Evolutionary conservation across 164 flowering plant genomes (phyloP).

Genomic region (Vitis riparia): DNA sequence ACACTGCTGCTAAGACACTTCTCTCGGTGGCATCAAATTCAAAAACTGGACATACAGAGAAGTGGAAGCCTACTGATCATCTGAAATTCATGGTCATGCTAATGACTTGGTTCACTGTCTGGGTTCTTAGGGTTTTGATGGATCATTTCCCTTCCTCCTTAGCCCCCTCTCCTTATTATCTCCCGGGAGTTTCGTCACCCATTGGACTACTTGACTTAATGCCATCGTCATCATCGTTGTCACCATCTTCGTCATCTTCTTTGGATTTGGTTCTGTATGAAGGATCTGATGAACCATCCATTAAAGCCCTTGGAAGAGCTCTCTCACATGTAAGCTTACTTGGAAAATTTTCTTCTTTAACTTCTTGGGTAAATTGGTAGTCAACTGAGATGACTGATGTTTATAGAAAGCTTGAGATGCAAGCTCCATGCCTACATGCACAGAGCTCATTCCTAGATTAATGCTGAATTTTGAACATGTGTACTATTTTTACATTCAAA

Average conservation of each 20-base stretch:
- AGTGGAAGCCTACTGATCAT: slow-evolving; percentile 45
- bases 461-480: too few species aligned
- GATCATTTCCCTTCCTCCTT: slow-evolving; percentile 39
- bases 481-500: too few species aligned
- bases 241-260: slow-evolving; percentile 14
- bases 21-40: slow-evolving; percentile 30
- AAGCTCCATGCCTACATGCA: too few species aligned
- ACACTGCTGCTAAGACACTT: slow-evolving; percentile 44
- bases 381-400: too few species aligned
- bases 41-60: slow-evolving; percentile 11
- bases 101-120: slow-evolving; percentile 45
- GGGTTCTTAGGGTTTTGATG: slow-evolving; percentile 53
- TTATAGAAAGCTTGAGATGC: too few species aligned
- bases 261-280: slow-evolving; percentile 32
- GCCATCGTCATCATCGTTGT: background rate
- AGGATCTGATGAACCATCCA: slow-evolving; percentile 29
- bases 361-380: too few species aligned
- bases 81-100: slow-evolving; percentile 48
- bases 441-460: too few species aligned
- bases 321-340: slow-evolving; percentile 32
- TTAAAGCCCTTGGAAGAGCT: slow-evolving; percentile 43
- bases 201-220: background rate
- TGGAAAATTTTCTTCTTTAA: too few species aligned
- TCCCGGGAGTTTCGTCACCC: slow-evolving; percentile 16
- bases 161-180: slow-evolving; percentile 16